Evolutionary conservation across 2,329 filamentous ascomycete genomes (phyloP).

Genomic region (Alternaria gansuensis): DNA sequence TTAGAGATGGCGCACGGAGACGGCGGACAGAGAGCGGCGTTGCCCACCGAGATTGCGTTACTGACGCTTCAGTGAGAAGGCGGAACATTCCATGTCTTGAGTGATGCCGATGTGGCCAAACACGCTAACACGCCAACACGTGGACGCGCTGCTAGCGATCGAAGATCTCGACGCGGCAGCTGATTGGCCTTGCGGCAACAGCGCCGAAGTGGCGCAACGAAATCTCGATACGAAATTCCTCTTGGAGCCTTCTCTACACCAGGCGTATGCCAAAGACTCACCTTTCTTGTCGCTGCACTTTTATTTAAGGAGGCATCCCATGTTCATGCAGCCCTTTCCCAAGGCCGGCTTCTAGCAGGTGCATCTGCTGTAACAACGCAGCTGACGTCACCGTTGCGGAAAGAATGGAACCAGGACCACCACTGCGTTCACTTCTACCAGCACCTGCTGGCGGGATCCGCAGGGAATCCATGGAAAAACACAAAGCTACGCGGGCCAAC

Average conservation of each 20-base stretch:
- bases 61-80: neutral
- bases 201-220: conserved; percentile 8
- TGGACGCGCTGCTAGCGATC: conserved; percentile 1
- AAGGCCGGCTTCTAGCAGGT: neutral
- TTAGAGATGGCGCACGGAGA: neutral
- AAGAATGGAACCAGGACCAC: conserved; percentile 13
- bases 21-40: neutral
- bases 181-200: conserved; percentile 3
- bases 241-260: neutral
- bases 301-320: neutral
- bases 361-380: neutral
- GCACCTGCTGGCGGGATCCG: conserved; percentile 11
- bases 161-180: neutral
- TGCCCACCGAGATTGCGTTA: neutral
- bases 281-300: neutral
- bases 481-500: conserved; percentile 8
- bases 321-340: neutral
- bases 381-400: conserved; percentile 1
- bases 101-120: neutral
- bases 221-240: conserved; percentile 12
- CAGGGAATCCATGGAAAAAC: conserved; percentile 5
- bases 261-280: neutral
- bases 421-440: conserved; percentile 16
- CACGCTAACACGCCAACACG: conserved; percentile 8
- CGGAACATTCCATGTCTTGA: neutral